Evolutionary conservation across 2,329 filamentous ascomycete species (phyloP).

Genomic region (Chrysoporthe austroafricana): DNA sequence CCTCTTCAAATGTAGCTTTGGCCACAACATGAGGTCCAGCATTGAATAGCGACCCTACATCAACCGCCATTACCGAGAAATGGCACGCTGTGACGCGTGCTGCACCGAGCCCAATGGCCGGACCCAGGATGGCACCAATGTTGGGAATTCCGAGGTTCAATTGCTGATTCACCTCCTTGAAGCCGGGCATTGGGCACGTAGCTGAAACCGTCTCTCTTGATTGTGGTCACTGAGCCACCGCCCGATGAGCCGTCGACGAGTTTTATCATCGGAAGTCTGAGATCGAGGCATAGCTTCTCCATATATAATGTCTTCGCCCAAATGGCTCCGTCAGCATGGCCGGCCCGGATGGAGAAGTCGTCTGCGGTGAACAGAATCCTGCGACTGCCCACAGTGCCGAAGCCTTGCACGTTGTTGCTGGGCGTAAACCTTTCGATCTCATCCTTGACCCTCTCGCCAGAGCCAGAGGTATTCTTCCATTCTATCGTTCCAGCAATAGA

Average conservation of each 20-base stretch:
- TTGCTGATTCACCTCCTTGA: conserved; percentile 57
- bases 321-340: conserved; percentile 65
- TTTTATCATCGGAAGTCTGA: conserved; percentile 65
- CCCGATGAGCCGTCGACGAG: conserved; percentile 67
- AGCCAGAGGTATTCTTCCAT: conserved; percentile 54
- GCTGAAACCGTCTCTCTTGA: conserved; percentile 57
- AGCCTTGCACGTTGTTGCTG: conserved; percentile 66
- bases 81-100: conserved; percentile 65
- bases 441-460: conserved; percentile 51
- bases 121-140: conserved; percentile 64
- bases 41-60: conserved; percentile 66
- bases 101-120: conserved; percentile 66
- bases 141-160: conserved; percentile 68
- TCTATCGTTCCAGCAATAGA: conserved; percentile 61
- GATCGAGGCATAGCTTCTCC: conserved; percentile 61
- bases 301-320: conserved; percentile 63
- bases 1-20: conserved; percentile 67
- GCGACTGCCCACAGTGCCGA: conserved; percentile 55
- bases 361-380: conserved; percentile 65
- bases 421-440: conserved; percentile 57
- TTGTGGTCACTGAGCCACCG: conserved; percentile 65
- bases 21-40: conserved; percentile 67
- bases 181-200: conserved; percentile 63
- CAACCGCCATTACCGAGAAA: conserved; percentile 68
- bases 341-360: conserved; percentile 65